phyloP scores from a whole-genome alignment of 1,139 yeast species.

The Hanseniaspora uvarum region DNA sequence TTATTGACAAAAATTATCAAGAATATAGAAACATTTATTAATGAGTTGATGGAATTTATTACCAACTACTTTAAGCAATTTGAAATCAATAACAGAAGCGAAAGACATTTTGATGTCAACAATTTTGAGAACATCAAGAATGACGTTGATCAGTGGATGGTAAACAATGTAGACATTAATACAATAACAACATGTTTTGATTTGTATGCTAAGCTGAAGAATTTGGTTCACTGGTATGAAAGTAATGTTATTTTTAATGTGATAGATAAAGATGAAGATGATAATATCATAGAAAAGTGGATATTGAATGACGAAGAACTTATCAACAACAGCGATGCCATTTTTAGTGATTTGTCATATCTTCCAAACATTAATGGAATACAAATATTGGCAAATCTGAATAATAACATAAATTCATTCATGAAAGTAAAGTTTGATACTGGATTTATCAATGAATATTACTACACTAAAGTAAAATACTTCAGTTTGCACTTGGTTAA shows the following conservation, averaged over 20 bases:
- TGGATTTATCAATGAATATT: background rate
- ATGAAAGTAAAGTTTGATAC: background rate
- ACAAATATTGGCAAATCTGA: background rate
- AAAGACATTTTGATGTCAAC: background rate
- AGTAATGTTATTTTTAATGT: background rate
- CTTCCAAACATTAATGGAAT: conserved; percentile 7
- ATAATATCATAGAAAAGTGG: conserved; percentile 13
- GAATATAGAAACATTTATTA: background rate
- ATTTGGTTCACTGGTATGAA: conserved; percentile 3
- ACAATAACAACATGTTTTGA: background rate
- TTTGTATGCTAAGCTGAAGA: background rate
- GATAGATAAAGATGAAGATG: background rate
- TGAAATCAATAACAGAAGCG: background rate
- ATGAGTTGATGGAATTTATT: background rate
- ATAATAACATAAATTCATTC: background rate
- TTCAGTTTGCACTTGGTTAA: background rate
- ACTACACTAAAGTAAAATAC: background rate
- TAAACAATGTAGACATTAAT: background rate
- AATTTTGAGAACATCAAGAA: background rate
- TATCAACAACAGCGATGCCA: background rate
- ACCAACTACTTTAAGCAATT: conserved; percentile 4
- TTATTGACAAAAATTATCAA: background rate
- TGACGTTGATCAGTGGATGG: background rate
- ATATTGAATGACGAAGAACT: conserved; percentile 5
- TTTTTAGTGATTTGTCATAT: background rate